phyloP scores from a whole-genome alignment of 2,329 filamentous ascomycete genomes.

The Fusarium domesticum region DNA sequence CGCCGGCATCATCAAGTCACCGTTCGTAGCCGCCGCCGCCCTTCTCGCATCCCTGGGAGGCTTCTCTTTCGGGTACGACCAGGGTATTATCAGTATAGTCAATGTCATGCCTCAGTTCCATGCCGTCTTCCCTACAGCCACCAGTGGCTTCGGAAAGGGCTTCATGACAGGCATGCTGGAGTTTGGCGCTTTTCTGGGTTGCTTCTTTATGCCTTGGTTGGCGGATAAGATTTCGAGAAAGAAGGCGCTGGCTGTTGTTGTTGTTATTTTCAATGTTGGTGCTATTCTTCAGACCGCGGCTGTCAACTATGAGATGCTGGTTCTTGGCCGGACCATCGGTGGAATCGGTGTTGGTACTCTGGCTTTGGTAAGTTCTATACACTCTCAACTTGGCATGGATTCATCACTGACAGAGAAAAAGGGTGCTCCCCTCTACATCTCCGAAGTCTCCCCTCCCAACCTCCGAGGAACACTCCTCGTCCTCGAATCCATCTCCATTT shows the following conservation, averaged over 20 bases:
- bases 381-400: no score
- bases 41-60: constrained; percentile 41
- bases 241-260: constrained; percentile 49
- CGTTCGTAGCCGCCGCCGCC: constrained; percentile 40
- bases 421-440: constrained; percentile 45
- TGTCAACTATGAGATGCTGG: constrained; percentile 44
- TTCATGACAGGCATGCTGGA: constrained; percentile 32
- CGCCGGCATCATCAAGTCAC: constrained; percentile 39
- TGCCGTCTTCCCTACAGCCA: constrained; percentile 35
- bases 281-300: constrained; percentile 52
- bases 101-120: constrained; percentile 45
- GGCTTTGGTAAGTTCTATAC: constrained; percentile 43
- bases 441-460: constrained; percentile 47
- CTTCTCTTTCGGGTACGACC: constrained; percentile 50
- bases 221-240: constrained; percentile 45
- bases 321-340: constrained; percentile 55
- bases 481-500: constrained; percentile 41
- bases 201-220: constrained; percentile 8
- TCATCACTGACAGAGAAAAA: no score
- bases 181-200: constrained; percentile 13
- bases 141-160: constrained; percentile 16
- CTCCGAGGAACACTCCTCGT: constrained; percentile 48
- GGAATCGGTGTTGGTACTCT: constrained; percentile 50
- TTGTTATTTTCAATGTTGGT: constrained; percentile 52
- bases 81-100: constrained; percentile 47